A percentile compares a stretch with the other conserved stretches of the same genome.
Evolutionary conservation across 306 rosid genomes (phyloP).

Genomic region (Citrullus colocynthis): DNA sequence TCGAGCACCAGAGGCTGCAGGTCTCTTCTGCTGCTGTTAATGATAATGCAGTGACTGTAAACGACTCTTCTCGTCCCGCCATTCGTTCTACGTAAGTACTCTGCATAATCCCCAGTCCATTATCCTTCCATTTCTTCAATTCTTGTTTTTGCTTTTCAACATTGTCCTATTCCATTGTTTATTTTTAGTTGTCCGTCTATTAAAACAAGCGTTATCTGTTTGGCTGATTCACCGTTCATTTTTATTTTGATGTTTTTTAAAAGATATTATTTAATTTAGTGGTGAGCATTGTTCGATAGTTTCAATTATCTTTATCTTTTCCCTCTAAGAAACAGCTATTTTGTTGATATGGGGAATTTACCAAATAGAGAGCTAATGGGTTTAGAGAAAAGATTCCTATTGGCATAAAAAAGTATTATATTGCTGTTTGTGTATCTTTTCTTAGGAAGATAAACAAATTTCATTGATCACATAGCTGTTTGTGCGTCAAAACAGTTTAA

Average conservation of each 20-base stretch:
- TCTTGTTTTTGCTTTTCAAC: neutral
- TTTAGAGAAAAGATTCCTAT: neutral
- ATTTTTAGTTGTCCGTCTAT: neutral
- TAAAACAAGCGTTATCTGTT: neutral
- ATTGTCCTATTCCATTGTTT: neutral
- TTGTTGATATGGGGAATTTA: neutral
- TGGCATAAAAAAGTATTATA: neutral
- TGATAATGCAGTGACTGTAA: conserved; percentile 18
- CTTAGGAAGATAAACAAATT: too few relatives aligned
- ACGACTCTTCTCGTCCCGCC: conserved; percentile 13
- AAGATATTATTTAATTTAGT: neutral
- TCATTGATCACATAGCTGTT: too few relatives aligned
- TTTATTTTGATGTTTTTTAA: neutral
- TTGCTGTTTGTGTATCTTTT: neutral
- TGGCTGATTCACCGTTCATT: neutral
- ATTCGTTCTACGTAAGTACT: conserved; percentile 18
- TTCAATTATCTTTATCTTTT: neutral
- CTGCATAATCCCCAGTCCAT: neutral
- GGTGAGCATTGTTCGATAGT: neutral
- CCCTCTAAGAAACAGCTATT: neutral
- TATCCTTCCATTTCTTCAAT: neutral
- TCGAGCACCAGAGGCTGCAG: conserved; percentile 9
- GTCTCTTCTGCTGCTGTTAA: conserved; percentile 16
- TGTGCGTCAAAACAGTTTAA: too few relatives aligned
- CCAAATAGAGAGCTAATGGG: neutral